Conservation (phyloP, 768 basidiomycete species). For the Phlebiopsis gigantea region DNA sequence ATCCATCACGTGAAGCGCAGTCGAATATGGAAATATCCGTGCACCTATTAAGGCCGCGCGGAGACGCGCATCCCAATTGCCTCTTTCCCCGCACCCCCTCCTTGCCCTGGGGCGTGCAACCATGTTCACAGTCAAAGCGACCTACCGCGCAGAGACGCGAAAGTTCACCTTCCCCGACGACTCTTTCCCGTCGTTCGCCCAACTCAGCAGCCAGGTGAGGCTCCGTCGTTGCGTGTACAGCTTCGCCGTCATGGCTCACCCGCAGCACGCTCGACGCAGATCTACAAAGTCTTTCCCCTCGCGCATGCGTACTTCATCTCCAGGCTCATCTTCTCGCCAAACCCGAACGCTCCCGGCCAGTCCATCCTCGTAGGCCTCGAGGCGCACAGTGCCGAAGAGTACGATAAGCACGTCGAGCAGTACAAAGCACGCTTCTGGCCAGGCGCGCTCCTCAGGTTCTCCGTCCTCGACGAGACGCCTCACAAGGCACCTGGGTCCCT, state of each 20-base stretch:
- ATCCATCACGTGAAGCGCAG: slow-evolving; percentile 13
- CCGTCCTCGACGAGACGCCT: slow-evolving; percentile 46
- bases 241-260: slow-evolving; percentile 1
- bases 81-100: slow-evolving; percentile 15
- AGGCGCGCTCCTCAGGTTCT: slow-evolving; percentile 58
- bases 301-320: slow-evolving; percentile 56
- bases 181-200: slow-evolving; percentile 56
- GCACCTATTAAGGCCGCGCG: slow-evolving; percentile 12
- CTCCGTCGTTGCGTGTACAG: not conserved
- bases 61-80: slow-evolving; percentile 6
- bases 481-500: slow-evolving; percentile 17
- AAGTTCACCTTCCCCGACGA: slow-evolving; percentile 52
- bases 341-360: slow-evolving; percentile 41
- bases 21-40: slow-evolving; percentile 5
- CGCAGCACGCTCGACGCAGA: slow-evolving; percentile 32
- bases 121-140: slow-evolving; percentile 80
- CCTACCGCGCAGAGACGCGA: slow-evolving; percentile 64
- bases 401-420: slow-evolving; percentile 42
- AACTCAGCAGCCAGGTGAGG: slow-evolving; percentile 61
- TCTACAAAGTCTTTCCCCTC: slow-evolving; percentile 66
- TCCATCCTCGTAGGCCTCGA: slow-evolving; percentile 61
- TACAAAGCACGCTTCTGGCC: slow-evolving; percentile 49
- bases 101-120: slow-evolving; percentile 24
- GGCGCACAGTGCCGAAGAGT: slow-evolving; percentile 55
- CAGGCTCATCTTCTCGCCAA: slow-evolving; percentile 63